Evolutionary conservation across 2,329 filamentous ascomycete genomes (phyloP).

Genomic region (Domatiomyces catenatus): DNA sequence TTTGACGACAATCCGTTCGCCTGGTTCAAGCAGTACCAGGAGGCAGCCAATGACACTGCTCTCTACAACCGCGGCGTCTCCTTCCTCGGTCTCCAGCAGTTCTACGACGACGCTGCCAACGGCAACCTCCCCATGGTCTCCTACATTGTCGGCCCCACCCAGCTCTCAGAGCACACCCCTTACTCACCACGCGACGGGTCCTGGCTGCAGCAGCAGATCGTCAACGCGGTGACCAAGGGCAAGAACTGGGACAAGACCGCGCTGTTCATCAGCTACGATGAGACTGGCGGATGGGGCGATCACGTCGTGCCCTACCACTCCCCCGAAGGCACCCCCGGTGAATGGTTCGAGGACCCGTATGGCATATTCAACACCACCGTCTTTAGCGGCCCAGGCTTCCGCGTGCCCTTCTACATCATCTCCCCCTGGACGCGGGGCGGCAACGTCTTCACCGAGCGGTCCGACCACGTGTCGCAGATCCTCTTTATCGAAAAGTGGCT

Average conservation of each 20-base stretch:
- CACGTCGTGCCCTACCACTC: constrained; percentile 39
- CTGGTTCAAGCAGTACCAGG: constrained; percentile 39
- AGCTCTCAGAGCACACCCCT: constrained; percentile 40
- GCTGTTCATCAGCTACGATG: constrained; percentile 37
- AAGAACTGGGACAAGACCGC: constrained; percentile 35
- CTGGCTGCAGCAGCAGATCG: constrained; percentile 40
- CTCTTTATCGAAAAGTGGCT: constrained; percentile 40
- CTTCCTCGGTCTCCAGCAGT: constrained; percentile 33
- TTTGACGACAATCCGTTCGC: constrained; percentile 41
- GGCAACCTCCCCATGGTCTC: constrained; percentile 38
- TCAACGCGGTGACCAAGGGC: constrained; percentile 36
- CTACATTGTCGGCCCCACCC: constrained; percentile 35
- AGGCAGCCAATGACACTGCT: constrained; percentile 26
- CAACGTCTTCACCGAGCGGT: constrained; percentile 39
- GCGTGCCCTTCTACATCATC: constrained; percentile 40
- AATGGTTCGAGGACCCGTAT: constrained; percentile 37
- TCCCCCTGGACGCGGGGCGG: constrained; percentile 41
- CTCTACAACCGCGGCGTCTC: constrained; percentile 34
- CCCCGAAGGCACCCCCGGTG: constrained; percentile 34
- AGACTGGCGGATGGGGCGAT: constrained; percentile 41
- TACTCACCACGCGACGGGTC: constrained; percentile 39
- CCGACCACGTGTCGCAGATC: constrained; percentile 42
- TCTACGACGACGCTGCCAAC: constrained; percentile 35
- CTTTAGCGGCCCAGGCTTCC: constrained; percentile 33
- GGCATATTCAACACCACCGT: constrained; percentile 28